These are phyloP conservation scores for Pseudogymnoascus verrucosus DNA, from an alignment of 2,329 filamentous ascomycete species.

Conservation along the genomic window DNA sequence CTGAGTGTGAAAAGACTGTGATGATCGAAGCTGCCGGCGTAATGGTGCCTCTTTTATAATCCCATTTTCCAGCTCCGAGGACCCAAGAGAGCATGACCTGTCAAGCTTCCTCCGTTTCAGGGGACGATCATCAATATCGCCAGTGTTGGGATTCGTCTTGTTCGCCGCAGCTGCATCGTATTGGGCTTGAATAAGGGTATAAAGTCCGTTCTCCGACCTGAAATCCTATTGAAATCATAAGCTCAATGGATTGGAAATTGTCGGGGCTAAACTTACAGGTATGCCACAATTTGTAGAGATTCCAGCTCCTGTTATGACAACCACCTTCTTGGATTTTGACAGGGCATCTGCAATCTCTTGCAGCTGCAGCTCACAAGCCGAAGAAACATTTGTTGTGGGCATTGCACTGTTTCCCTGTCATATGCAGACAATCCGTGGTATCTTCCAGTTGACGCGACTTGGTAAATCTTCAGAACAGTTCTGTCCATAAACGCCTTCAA, in stretches of 20 bases:
- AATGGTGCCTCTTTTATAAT: neutral
- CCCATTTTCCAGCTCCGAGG: neutral
- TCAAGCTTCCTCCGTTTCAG: slow-evolving; percentile 24
- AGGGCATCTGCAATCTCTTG: slow-evolving; percentile 58
- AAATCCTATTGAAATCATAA: slow-evolving; percentile 49
- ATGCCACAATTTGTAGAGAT: slow-evolving; percentile 72
- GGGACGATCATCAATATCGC: slow-evolving; percentile 28
- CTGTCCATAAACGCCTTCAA: neutral
- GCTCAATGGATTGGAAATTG: neutral
- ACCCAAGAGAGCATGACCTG: neutral
- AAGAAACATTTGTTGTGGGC: slow-evolving; percentile 26
- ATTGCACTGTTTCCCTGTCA: slow-evolving; percentile 14
- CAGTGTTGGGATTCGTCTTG: slow-evolving; percentile 25
- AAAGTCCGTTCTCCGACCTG: slow-evolving; percentile 63
- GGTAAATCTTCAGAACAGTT: neutral
- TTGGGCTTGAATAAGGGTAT: slow-evolving; percentile 62
- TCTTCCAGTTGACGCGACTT: neutral
- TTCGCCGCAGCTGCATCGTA: slow-evolving; percentile 45
- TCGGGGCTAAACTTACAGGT: slow-evolving; percentile 44
- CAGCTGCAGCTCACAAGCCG: slow-evolving; percentile 31
- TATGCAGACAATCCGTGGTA: neutral
- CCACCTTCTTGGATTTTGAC: slow-evolving; percentile 58
- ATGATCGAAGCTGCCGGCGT: neutral
- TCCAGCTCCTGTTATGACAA: slow-evolving; percentile 64
- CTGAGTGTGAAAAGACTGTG: neutral